These are phyloP conservation scores for Stentor coeruleus DNA, from an alignment of 73 alveolate genomes.

Conservation along the genomic window DNA sequence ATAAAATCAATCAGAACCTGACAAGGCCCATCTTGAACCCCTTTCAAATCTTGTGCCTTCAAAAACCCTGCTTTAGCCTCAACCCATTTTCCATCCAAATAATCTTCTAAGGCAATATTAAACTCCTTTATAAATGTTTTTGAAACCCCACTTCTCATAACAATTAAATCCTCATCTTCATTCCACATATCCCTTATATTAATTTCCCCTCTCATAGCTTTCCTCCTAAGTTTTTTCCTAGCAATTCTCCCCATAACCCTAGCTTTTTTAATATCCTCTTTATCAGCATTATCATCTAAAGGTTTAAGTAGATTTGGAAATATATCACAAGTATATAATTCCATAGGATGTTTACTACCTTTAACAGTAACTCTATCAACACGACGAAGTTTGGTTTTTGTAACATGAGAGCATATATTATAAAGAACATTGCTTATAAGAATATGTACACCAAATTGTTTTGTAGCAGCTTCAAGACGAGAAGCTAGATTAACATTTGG, in stretches of 20 bases:
- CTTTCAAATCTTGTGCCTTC: constrained; percentile 34
- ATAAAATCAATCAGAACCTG: constrained; percentile 53
- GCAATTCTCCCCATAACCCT: background rate
- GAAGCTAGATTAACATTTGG: constrained; percentile 94
- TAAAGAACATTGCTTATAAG: constrained; percentile 61
- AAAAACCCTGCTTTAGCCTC: constrained; percentile 39
- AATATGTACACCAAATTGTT: constrained; percentile 60
- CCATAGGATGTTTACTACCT: constrained; percentile 76
- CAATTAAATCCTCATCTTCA: constrained; percentile 32
- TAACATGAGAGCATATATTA: constrained; percentile 49
- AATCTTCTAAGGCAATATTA: constrained; percentile 38
- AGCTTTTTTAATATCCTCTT: background rate
- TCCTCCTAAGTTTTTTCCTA: constrained; percentile 27
- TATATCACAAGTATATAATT: constrained; percentile 69
- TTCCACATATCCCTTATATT: background rate
- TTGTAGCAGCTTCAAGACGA: constrained; percentile 90
- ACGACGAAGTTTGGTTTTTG: constrained; percentile 54
- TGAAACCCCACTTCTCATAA: constrained; percentile 6
- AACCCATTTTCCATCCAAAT: constrained; percentile 47
- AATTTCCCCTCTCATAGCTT: constrained; percentile 32
- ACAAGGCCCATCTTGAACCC: constrained; percentile 75
- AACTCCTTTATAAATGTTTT: constrained; percentile 12
- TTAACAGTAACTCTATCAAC: constrained; percentile 86
- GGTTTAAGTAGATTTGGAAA: constrained; percentile 46
- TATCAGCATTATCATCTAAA: too few relatives aligned